These are phyloP conservation scores for Calonectria crousiana DNA, from an alignment of 2,329 filamentous ascomycete species.

Conservation along the genomic window DNA sequence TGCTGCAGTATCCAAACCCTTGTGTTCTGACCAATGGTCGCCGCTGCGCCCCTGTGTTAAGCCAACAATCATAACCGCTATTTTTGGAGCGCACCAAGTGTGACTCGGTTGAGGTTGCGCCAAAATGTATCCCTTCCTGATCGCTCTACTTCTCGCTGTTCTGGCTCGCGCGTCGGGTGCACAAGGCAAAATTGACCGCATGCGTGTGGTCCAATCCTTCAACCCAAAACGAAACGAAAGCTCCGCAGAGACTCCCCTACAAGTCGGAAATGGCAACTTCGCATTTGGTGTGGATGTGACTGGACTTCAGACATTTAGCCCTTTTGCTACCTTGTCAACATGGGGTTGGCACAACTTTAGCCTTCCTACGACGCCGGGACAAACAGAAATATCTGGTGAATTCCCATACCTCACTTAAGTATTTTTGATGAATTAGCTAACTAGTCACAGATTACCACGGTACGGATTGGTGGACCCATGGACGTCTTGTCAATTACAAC, in stretches of 20 bases:
- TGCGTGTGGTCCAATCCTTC: not conserved
- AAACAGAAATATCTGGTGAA: not conserved
- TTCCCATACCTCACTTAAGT: not conserved
- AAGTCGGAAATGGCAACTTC: conserved; percentile 1
- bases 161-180: not conserved
- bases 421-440: not conserved
- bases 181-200: not conserved
- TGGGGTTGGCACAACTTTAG: conserved; percentile 4
- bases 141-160: not conserved
- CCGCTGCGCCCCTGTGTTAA: not conserved
- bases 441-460: not conserved
- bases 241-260: not conserved
- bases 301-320: not conserved
- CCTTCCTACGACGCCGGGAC: not conserved
- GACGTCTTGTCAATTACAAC: not conserved
- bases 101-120: too few species aligned
- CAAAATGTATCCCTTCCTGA: not conserved
- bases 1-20: not conserved
- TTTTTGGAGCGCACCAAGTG: not conserved
- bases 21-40: not conserved
- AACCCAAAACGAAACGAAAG: not conserved
- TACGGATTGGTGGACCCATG: not conserved
- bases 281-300: not conserved
- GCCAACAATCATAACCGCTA: not conserved
- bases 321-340: not conserved